Evolutionary conservation across 139 green algal genomes (phyloP).

Genomic region (Eudorina sp.): DNA sequence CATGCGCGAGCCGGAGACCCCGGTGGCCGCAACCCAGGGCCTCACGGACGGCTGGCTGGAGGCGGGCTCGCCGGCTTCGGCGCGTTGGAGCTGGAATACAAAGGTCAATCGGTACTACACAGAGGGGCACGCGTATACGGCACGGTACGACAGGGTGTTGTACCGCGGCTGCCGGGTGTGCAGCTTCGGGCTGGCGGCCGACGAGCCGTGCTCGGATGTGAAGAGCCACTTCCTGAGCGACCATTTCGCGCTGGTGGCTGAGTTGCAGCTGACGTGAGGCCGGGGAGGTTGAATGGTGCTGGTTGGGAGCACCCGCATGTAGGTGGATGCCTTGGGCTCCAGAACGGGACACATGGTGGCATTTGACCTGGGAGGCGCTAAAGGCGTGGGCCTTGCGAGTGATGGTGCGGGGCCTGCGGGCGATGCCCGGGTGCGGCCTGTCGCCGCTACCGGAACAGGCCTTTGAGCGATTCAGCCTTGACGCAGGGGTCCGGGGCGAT

Average conservation of each 20-base stretch:
- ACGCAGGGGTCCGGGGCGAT: too few relatives aligned
- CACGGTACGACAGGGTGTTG: slow-evolving; percentile 34
- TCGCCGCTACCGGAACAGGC: too few relatives aligned
- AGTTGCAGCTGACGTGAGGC: not conserved
- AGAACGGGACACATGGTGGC: too few relatives aligned
- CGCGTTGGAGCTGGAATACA: slow-evolving; percentile 23
- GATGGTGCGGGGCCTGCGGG: too few relatives aligned
- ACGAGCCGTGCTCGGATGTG: not conserved
- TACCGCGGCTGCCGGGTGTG: slow-evolving; percentile 1
- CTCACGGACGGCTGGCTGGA: slow-evolving; percentile 30
- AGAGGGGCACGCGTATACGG: not conserved
- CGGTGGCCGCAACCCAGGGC: not conserved
- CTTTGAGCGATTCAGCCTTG: too few relatives aligned
- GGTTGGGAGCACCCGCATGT: too few relatives aligned
- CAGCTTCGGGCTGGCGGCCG: not conserved
- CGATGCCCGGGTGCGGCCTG: too few relatives aligned
- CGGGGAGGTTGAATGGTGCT: too few relatives aligned
- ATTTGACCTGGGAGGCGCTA: too few relatives aligned
- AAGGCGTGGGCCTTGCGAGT: too few relatives aligned
- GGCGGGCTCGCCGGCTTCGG: not conserved
- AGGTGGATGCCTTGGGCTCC: too few relatives aligned
- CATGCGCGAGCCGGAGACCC: slow-evolving; percentile 20
- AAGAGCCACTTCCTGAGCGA: not conserved
- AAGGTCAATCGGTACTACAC: slow-evolving; percentile 13
- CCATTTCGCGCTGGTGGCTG: not conserved